Evolutionary conservation across 805 yeast species (phyloP).

Genomic region (Monosporozyma yasuniensis): DNA sequence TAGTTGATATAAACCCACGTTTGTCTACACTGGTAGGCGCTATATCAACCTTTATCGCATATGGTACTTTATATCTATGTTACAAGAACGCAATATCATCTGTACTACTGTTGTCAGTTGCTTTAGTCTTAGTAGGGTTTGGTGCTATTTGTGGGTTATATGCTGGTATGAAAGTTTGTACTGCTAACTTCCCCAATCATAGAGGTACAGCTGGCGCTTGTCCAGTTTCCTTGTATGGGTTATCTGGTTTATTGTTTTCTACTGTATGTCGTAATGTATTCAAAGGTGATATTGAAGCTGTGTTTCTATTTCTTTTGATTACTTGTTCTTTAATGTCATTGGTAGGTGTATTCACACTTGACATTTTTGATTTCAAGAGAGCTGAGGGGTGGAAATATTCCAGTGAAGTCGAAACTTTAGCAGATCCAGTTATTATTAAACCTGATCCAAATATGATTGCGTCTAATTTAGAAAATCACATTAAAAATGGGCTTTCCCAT

Average conservation of each 20-base stretch:
- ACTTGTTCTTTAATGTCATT: constrained; percentile 36
- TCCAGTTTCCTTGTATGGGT: constrained; percentile 61
- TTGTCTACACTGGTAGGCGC: constrained; percentile 49
- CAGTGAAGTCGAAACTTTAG: neutral
- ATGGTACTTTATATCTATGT: constrained; percentile 40
- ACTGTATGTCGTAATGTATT: constrained; percentile 46
- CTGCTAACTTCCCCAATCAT: constrained; percentile 57
- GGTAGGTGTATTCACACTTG: constrained; percentile 24
- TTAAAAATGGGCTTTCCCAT: neutral
- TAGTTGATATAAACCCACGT: constrained; percentile 51
- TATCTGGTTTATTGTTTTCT: constrained; percentile 61
- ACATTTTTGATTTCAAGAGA: constrained; percentile 1
- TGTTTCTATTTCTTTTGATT: constrained; percentile 46
- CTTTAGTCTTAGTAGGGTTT: constrained; percentile 49
- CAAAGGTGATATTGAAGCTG: constrained; percentile 42
- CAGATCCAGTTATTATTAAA: neutral
- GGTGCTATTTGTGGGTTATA: constrained; percentile 56
- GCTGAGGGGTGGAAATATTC: neutral
- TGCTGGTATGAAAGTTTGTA: constrained; percentile 42
- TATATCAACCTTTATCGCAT: constrained; percentile 44
- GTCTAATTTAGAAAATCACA: neutral
- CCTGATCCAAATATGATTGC: constrained; percentile 4
- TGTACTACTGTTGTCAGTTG: constrained; percentile 36
- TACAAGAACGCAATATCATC: constrained; percentile 36
- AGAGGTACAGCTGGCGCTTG: constrained; percentile 63